Evolutionary conservation across 441 rosid species (phyloP).

Genomic region (Gossypium trilobum): DNA sequence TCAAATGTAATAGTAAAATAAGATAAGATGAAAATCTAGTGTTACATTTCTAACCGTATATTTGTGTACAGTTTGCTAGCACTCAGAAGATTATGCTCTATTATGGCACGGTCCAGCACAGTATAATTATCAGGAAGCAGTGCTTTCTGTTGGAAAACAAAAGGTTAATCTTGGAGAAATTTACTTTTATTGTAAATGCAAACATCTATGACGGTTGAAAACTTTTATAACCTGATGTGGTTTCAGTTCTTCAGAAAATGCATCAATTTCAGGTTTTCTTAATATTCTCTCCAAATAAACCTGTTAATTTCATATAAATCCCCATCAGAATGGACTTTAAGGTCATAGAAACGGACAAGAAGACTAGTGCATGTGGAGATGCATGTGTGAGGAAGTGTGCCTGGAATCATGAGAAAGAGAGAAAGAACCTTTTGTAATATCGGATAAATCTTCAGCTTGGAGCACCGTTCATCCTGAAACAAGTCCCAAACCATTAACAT

Average conservation of each 20-base stretch:
- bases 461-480: constrained; percentile 90
- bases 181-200: neutral
- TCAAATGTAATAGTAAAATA: neutral
- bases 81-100: constrained; percentile 94
- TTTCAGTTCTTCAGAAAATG: constrained; percentile 84
- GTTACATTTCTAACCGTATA: constrained; percentile 49
- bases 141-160: constrained; percentile 66
- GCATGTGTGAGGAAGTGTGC: neutral
- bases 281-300: constrained; percentile 92
- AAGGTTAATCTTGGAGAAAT: constrained; percentile 2
- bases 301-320: constrained; percentile 29
- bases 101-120: constrained; percentile 94
- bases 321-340: neutral
- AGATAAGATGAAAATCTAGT: constrained; percentile 1
- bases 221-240: constrained; percentile 69
- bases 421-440: constrained; percentile 74
- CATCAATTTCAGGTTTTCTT: constrained; percentile 91
- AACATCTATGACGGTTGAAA: constrained; percentile 7
- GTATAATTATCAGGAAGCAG: constrained; percentile 86
- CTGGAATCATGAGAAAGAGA: neutral
- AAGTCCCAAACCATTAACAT: constrained; percentile 21
- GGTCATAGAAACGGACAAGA: neutral
- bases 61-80: constrained; percentile 96
- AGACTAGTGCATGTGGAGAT: neutral
- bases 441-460: constrained; percentile 84